phyloP scores from a whole-genome alignment of 1,284 basidiomycete genomes.

The Naganishia sp. region DNA sequence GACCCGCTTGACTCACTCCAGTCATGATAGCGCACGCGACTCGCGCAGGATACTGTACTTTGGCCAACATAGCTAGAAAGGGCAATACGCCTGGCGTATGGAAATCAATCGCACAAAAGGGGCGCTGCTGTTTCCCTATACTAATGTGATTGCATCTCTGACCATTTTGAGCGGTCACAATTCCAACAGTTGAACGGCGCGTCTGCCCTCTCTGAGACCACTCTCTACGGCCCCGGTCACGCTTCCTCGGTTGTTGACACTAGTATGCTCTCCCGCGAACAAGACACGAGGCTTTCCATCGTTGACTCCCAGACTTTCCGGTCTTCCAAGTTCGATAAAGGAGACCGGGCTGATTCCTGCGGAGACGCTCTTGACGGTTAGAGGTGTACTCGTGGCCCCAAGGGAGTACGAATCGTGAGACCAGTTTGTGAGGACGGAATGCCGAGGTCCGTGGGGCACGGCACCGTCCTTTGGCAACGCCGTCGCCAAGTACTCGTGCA shows the following conservation, averaged over 20 bases:
- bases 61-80: too few relatives aligned
- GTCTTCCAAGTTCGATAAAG: conserved; percentile 54
- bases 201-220: conserved; percentile 53
- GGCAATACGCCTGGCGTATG: not conserved
- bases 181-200: conserved; percentile 45
- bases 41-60: too few relatives aligned
- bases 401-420: conserved; percentile 54
- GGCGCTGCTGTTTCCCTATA: not conserved
- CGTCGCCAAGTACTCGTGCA: conserved; percentile 51
- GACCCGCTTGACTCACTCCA: too few relatives aligned
- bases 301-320: conserved; percentile 35
- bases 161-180: not conserved
- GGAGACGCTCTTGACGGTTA: conserved; percentile 39
- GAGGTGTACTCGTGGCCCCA: conserved; percentile 59
- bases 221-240: conserved; percentile 56
- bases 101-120: too few relatives aligned
- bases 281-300: conserved; percentile 55
- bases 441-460: conserved; percentile 35
- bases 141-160: not conserved
- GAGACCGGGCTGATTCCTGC: conserved; percentile 28
- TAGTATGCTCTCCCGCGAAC: conserved; percentile 60
- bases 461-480: conserved; percentile 38
- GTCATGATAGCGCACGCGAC: too few relatives aligned
- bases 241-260: conserved; percentile 56
- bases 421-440: conserved; percentile 54